Base-by-base conservation (phyloP, 2,329 filamentous ascomycete species). In the Neoascochyta sp. region DNA sequence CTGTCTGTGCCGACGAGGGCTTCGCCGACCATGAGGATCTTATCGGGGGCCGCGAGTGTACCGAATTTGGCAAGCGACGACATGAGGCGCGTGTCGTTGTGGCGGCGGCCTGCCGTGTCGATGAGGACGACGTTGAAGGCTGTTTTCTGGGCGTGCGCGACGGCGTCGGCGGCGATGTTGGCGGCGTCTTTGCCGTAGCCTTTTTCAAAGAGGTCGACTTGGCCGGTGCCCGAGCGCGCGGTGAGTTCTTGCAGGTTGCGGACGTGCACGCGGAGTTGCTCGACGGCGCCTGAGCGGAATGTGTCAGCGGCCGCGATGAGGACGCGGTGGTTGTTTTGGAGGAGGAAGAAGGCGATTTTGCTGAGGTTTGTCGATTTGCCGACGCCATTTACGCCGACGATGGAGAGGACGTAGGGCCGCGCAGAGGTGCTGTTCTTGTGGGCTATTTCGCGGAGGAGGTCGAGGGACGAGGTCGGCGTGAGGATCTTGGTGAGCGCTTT, bases 141-240 rank as follows among this genome's bases (percentile, higher is more conserved):
- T 47, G 86, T 75, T 30, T 81, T 76, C 0, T 79, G 73, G 0
- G 86, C 92, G 54, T 84, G 83, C 3, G 73, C 63, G n/a, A 98
- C 89, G 1, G 92, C 90, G 52, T 96, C 92, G 60, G 90, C 88
- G 23, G 92, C 92, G 24, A 98, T 90, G 21, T 88, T 84, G 8
- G 93, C 93, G 0, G 93, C 92, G 57, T 98, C 93, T 58, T 95
- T 96, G 52, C 92, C 92, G 60, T 98, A 98, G 19, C 92, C 92
- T 67, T 93, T 92, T 60, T 98, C 87, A 65, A 94, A 98, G 27
- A 98, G 73, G 60, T 94, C 89, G 27, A 98, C 86, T 33, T 79
- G 69, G 12, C 74, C 72, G 23, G 83, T 85, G 24, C 84, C 85
- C 64, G 96, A 89, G 41, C 92, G 80, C 29, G 79, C 75, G 4